A percentile compares a stretch with the other conserved stretches of the same genome.
Conservation (phyloP, 2,329 filamentous ascomycete genomes). For the Cercospora sojina region DNA sequence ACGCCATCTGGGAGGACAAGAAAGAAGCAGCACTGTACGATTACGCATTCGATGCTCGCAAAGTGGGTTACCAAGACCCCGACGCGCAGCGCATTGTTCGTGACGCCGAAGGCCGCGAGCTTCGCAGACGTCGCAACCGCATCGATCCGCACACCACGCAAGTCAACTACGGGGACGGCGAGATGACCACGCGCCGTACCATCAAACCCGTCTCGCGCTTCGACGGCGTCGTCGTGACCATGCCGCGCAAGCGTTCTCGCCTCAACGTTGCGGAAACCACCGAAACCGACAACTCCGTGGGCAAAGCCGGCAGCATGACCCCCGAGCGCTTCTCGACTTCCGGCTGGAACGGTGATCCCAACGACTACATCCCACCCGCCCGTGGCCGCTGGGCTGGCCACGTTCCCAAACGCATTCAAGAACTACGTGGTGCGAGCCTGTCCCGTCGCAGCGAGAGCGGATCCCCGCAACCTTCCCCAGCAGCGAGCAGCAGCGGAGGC, state of each 20-base stretch:
- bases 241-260: slow-evolving; percentile 31
- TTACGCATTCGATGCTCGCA: slow-evolving; percentile 57
- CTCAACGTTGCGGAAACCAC: slow-evolving; percentile 14
- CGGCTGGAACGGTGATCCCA: slow-evolving; percentile 15
- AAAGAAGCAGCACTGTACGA: slow-evolving; percentile 62
- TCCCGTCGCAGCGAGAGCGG: slow-evolving; percentile 24
- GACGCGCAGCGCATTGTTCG: slow-evolving; percentile 53
- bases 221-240: slow-evolving; percentile 29
- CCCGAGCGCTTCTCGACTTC: slow-evolving; percentile 29
- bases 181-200: slow-evolving; percentile 27
- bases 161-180: slow-evolving; percentile 35
- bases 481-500: slow-evolving; percentile 10
- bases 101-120: slow-evolving; percentile 48
- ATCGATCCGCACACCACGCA: slow-evolving; percentile 27
- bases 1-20: slow-evolving; percentile 56
- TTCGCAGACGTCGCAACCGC: slow-evolving; percentile 43
- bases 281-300: slow-evolving; percentile 12
- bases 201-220: slow-evolving; percentile 36
- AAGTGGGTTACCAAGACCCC: slow-evolving; percentile 56
- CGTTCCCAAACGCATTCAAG: slow-evolving; percentile 46
- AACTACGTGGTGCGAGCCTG: slow-evolving; percentile 46
- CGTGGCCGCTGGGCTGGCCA: slow-evolving; percentile 35
- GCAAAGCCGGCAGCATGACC: slow-evolving; percentile 24
- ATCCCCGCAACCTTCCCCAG: slow-evolving; percentile 17
- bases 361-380: slow-evolving; percentile 28